Evolutionary conservation across 805 yeast species (phyloP).

Genomic region (Nakazawaea ambrosiae): DNA sequence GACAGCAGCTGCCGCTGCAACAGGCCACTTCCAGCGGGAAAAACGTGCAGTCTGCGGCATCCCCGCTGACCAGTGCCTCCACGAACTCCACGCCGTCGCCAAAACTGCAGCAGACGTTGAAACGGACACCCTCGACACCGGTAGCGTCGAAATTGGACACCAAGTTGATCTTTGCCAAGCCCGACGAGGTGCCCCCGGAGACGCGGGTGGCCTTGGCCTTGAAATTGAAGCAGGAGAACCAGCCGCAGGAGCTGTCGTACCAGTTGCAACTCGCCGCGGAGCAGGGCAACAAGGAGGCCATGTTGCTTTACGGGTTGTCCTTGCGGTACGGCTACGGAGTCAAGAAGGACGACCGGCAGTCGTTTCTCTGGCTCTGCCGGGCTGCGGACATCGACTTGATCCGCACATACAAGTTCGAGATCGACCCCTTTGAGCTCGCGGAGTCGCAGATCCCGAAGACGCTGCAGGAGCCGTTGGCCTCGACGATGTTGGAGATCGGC

Average conservation of each 20-base stretch:
- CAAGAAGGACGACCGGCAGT: constrained; percentile 42
- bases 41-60: not conserved
- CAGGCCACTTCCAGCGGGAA: constrained; percentile 4
- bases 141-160: not conserved
- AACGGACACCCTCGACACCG: constrained; percentile 10
- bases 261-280: constrained; percentile 60
- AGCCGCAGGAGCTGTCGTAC: constrained; percentile 61
- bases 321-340: constrained; percentile 66
- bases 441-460: constrained; percentile 25
- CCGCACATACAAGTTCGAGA: constrained; percentile 15
- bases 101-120: not conserved
- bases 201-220: constrained; percentile 36
- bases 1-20: not conserved
- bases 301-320: constrained; percentile 63
- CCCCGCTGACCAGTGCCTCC: too few species aligned
- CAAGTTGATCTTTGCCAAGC: constrained; percentile 3
- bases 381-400: constrained; percentile 34
- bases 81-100: constrained; percentile 7
- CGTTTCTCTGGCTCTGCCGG: constrained; percentile 54
- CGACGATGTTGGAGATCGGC: constrained; percentile 57
- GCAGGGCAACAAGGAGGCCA: constrained; percentile 57
- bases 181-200: constrained; percentile 18
- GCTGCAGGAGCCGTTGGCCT: constrained; percentile 36
- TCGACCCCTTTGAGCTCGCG: constrained; percentile 28
- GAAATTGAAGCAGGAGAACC: constrained; percentile 47